Evolutionary conservation across 2,329 filamentous ascomycete species (phyloP), one percentile per base, ranked within the genome.

Genomic region (Fusarium scirpi): DNA sequence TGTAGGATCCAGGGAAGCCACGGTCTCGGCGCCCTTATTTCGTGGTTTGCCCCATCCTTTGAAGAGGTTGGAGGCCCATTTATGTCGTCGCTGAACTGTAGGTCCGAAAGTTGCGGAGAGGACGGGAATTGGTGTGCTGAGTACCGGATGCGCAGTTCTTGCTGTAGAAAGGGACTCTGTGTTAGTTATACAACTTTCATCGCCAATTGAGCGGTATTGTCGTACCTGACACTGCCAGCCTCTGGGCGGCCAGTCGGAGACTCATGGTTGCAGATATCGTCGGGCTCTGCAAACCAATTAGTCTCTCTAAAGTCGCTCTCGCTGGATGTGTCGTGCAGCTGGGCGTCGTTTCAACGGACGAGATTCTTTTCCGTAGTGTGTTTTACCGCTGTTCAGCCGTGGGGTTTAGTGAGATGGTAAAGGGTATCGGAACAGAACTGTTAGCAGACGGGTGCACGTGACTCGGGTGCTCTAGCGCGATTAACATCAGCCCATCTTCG

Each of bases 171-270:
- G 47, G 54, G 46, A 43, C 58, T 66, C 60, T 60, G 54, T 20
- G 49, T 71, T 55, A 74, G 73, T 32, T 43, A 38, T 41, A 40
- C 65, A 47, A 40, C 22, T 59, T 63, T 55, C 47, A 20, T 27
- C 27, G 45, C 56, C 74, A 70, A 74, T 75, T 70, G 69, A 60
- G 53, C 20, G 48, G 34, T 43, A 53, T 58, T 18, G 9, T 22
- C 84, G 61, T 85, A 93, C 91, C 88, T 78, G 85, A 83, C 76
- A 84, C 83, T 59, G 86, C 83, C 74, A 91, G 82, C 82, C 87
- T 87, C 83, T 88, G 83, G 75, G 89, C 84, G 73, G 90, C 89
- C 77, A 89, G 82, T 79, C 87, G 86, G 75, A 91, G 80, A 81
- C 85, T 92, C 91, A 93, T 94, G 77, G 71, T 76, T 49, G 69